A percentile compares a stretch with the other conserved stretches of the same genome.
Conservation (phyloP, 148 eudicot species). For the Camellia sinensis region DNA sequence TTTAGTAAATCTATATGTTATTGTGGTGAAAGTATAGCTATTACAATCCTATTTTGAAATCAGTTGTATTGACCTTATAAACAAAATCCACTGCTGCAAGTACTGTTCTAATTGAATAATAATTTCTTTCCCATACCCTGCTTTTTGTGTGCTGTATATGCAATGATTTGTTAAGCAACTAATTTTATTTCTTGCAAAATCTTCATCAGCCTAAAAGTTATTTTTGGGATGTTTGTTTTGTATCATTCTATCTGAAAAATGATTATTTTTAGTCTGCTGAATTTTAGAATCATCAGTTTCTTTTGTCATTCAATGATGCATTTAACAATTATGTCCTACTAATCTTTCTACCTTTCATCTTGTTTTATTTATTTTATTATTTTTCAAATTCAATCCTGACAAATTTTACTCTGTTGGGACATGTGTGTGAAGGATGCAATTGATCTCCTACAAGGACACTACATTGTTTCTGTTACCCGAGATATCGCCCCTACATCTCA, state of each 20-base stretch:
- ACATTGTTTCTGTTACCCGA: constrained; percentile 71
- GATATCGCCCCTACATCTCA: constrained; percentile 54
- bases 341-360: background rate
- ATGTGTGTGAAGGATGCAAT: constrained; percentile 71
- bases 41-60: background rate
- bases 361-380: background rate
- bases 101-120: background rate
- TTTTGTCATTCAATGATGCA: background rate
- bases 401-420: background rate
- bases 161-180: background rate
- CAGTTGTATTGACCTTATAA: background rate
- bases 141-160: background rate
- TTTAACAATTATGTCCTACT: background rate
- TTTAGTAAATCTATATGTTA: background rate
- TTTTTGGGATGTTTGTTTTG: too few species aligned
- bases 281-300: too few species aligned
- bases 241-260: too few species aligned
- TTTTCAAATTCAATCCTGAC: background rate
- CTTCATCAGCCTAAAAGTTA: too few species aligned
- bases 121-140: background rate
- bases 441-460: constrained; percentile 90
- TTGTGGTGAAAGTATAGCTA: background rate
- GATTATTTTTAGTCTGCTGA: too few species aligned
- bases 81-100: background rate
- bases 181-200: background rate